These are phyloP conservation scores for Saturnispora hagleri DNA, from an alignment of 805 yeast genomes.

Conservation along the genomic window DNA sequence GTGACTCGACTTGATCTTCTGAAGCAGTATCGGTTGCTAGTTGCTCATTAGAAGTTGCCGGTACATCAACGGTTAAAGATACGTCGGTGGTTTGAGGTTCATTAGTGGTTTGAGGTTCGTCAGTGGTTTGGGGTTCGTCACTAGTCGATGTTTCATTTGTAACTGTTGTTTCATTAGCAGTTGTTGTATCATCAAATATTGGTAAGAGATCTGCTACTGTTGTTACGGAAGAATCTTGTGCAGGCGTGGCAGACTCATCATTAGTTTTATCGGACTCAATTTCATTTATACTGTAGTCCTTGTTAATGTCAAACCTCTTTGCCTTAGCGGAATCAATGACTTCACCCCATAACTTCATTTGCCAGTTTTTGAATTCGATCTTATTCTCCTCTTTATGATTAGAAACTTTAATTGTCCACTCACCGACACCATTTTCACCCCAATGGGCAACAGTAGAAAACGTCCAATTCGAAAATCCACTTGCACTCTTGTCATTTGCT, in stretches of 20 bases:
- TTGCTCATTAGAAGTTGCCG: neutral
- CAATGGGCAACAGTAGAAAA: conserved; percentile 98
- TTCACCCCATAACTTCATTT: conserved; percentile 76
- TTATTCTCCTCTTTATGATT: conserved; percentile 32
- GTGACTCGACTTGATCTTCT: neutral
- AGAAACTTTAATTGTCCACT: conserved; percentile 68
- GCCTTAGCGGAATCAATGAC: conserved; percentile 56
- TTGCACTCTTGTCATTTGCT: conserved; percentile 41
- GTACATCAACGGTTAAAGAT: neutral
- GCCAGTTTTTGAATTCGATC: conserved; percentile 55
- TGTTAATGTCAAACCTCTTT: conserved; percentile 41
- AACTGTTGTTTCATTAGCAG: neutral
- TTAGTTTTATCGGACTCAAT: conserved; percentile 7
- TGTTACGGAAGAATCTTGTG: neutral
- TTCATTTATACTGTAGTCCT: conserved; percentile 34
- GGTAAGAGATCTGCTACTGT: neutral
- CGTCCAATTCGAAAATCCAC: conserved; percentile 75
- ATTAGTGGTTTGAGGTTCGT: neutral
- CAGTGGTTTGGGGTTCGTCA: neutral
- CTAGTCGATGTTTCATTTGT: neutral
- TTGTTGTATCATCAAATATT: conserved; percentile 5
- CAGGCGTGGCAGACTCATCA: neutral
- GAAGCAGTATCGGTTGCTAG: neutral
- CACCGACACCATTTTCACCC: conserved; percentile 79
- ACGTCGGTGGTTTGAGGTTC: neutral